Evolutionary conservation across 148 eudicot genomes (phyloP), one percentile per base, ranked within the genome.

Genomic region (Dianthus caryophyllus): DNA sequence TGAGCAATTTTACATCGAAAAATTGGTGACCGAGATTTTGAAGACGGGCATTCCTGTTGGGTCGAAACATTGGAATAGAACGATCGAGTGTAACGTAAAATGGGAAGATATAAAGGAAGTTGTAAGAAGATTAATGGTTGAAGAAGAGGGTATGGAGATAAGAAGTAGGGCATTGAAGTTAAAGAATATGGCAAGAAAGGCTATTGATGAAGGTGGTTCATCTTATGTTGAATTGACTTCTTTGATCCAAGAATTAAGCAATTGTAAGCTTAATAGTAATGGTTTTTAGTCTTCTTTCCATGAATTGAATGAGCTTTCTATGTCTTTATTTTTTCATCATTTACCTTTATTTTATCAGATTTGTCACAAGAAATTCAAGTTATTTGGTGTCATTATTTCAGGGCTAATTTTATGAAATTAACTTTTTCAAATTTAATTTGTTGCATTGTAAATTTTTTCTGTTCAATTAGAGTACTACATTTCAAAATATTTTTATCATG

Each of bases 1-100:
- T 0, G 78, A 74, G 25, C 81, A 78, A 27, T 71, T 74, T 65
- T 47, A 22, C 6, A 77, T 67, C 22, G 82, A 79, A 56, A 79
- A 55, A 47, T 30, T 79, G 54, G 75, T 79, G 38, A 75, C 58
- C 9, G 43, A 75, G 6, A 46, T 79, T 3, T 62, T 79, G 70
- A 75, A 39, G 58, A 63, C 33, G 0, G 82, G 78, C 5, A 25
- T 79, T 7, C 1, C 70, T 4, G 70, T 75, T 10, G 82, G 82
- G 27, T 65, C 78, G 1, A 57, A 61, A 27, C 22, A 67, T 29
- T 79, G 63, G 67, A 56, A 25, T 17, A 6, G 55, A 48, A 26
- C 36, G 1, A 54, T 56, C 5, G 72, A 58, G 14, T 46, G 25
- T 62, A 13, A 5, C 15, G 65, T 79, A 0, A 69, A 54, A 24